A percentile compares a stretch with the other conserved stretches of the same genome.
These are phyloP conservation scores for Nannizziopsis barbatae DNA, from an alignment of 2,329 filamentous ascomycete species.

Conservation along the genomic window DNA sequence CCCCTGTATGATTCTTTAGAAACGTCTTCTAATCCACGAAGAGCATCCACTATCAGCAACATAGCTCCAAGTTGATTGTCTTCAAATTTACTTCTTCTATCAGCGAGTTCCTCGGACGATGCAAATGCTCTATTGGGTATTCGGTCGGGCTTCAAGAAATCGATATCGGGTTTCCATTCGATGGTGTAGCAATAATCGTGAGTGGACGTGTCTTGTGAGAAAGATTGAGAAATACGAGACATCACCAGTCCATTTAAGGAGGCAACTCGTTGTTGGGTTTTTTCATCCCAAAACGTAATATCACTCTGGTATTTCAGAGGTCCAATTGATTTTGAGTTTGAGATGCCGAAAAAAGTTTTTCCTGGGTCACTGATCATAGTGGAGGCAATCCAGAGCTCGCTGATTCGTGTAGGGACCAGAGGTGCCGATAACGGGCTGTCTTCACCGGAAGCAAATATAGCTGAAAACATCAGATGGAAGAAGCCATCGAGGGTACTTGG, in stretches of 20 bases:
- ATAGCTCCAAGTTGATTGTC: constrained; percentile 23
- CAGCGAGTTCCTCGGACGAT: constrained; percentile 2
- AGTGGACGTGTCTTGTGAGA: background rate
- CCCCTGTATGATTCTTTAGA: constrained; percentile 17
- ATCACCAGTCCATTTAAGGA: constrained; percentile 6
- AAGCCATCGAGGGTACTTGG: constrained; percentile 29
- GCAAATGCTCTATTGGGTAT: constrained; percentile 13
- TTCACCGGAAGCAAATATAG: constrained; percentile 20
- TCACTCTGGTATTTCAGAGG: constrained; percentile 17
- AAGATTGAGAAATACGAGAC: constrained; percentile 5
- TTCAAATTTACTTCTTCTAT: constrained; percentile 1
- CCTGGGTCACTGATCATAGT: constrained; percentile 16
- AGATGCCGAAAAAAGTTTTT: constrained; percentile 19
- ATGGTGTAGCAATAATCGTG: constrained; percentile 20
- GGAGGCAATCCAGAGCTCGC: constrained; percentile 26
- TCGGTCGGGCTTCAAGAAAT: constrained; percentile 17
- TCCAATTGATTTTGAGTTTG: constrained; percentile 16
- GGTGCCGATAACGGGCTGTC: constrained; percentile 18
- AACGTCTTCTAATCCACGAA: constrained; percentile 16
- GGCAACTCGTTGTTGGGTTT: constrained; percentile 14
- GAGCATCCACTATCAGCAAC: constrained; percentile 23
- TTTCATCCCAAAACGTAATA: constrained; percentile 21
- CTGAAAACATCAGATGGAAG: constrained; percentile 23
- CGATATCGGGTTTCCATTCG: constrained; percentile 22
- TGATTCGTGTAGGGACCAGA: constrained; percentile 25